These are phyloP conservation scores for Tricholomella constricta DNA, from an alignment of 768 basidiomycete species.

Conservation along the genomic window DNA sequence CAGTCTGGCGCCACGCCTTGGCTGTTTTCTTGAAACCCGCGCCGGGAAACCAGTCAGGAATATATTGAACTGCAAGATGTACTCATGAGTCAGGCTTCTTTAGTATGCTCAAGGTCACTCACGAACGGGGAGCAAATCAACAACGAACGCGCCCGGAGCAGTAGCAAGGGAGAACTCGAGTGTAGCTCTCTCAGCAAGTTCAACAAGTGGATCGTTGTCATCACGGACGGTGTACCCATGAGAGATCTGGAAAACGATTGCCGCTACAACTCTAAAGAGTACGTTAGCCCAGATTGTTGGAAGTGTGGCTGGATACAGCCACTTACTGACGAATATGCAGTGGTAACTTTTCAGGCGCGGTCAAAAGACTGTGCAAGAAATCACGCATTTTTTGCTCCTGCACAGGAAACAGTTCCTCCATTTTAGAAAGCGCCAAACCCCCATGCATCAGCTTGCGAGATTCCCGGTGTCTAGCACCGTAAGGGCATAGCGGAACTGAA, in stretches of 20 bases:
- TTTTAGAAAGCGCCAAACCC: constrained; percentile 5
- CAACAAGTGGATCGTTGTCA: constrained; percentile 40
- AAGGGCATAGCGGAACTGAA: constrained; percentile 5
- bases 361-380: constrained; percentile 6
- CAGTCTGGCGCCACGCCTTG: constrained; percentile 41
- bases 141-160: constrained; percentile 46
- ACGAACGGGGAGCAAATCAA: constrained; percentile 53
- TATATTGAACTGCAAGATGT: constrained; percentile 38
- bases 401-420: neutral
- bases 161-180: constrained; percentile 40
- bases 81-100: neutral
- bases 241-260: constrained; percentile 45
- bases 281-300: neutral
- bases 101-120: constrained; percentile 12
- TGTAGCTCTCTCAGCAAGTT: constrained; percentile 38
- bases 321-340: constrained; percentile 23
- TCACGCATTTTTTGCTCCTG: constrained; percentile 10
- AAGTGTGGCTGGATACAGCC: neutral
- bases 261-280: constrained; percentile 5
- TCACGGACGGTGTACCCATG: constrained; percentile 45
- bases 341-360: neutral
- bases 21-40: constrained; percentile 53
- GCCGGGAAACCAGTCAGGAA: constrained; percentile 63
- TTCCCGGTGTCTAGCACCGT: constrained; percentile 8
- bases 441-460: constrained; percentile 7